A percentile compares a stretch with the other conserved stretches of the same genome.
These are phyloP conservation scores for Grigorovia transvaalensis DNA, from an alignment of 805 yeast genomes.

Conservation along the genomic window DNA sequence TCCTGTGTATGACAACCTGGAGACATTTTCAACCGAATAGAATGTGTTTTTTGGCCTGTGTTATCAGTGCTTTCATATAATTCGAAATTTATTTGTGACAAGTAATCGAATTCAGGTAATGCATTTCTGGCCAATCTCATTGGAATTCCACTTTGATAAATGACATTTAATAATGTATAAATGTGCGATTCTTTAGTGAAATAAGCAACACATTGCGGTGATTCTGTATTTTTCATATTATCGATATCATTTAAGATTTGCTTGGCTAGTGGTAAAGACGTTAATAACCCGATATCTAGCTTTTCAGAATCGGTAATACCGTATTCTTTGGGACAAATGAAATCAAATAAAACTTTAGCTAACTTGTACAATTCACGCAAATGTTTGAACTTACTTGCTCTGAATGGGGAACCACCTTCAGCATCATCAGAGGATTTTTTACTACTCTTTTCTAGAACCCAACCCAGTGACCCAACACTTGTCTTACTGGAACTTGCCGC, in stretches of 20 bases:
- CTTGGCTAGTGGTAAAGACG: constrained; percentile 87
- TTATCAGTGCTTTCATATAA: constrained; percentile 73
- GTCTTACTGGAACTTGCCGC: constrained; percentile 12
- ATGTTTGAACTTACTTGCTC: constrained; percentile 66
- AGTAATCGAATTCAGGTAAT: constrained; percentile 88
- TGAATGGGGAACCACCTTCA: constrained; percentile 44
- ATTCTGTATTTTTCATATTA: constrained; percentile 63
- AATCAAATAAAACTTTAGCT: constrained; percentile 89
- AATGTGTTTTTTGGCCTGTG: constrained; percentile 67
- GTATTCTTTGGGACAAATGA: constrained; percentile 96
- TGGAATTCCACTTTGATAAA: constrained; percentile 89
- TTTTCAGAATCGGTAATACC: constrained; percentile 95
- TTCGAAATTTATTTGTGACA: constrained; percentile 91
- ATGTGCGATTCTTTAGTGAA: constrained; percentile 97
- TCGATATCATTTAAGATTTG: constrained; percentile 76
- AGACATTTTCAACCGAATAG: constrained; percentile 81
- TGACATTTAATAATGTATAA: constrained; percentile 80
- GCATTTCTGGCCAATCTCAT: constrained; percentile 92
- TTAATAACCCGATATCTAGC: constrained; percentile 86
- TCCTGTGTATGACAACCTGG: constrained; percentile 99
- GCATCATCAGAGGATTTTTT: constrained; percentile 22
- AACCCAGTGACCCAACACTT: constrained; percentile 59
- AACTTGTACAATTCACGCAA: constrained; percentile 81
- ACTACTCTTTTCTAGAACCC: constrained; percentile 44
- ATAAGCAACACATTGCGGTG: constrained; percentile 78